These are phyloP conservation scores for Cordyceps pruinosa DNA, from an alignment of 2,329 filamentous ascomycete species.

Conservation along the genomic window DNA sequence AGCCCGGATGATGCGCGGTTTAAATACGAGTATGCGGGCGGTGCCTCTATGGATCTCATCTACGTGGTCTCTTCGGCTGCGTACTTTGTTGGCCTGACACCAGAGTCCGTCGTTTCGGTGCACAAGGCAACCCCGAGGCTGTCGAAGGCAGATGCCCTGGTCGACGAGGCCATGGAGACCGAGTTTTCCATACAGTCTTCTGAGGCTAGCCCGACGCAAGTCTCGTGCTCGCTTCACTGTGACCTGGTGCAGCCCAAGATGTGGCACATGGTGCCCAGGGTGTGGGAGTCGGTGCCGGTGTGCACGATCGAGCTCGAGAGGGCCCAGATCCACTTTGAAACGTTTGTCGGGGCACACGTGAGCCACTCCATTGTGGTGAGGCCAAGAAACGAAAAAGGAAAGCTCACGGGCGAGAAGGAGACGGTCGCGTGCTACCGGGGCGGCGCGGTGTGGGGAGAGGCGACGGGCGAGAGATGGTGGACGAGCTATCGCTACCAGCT, in stretches of 20 bases:
- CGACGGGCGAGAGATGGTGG: constrained; percentile 5
- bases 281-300: constrained; percentile 1
- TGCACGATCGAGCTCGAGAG: neutral
- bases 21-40: constrained; percentile 7
- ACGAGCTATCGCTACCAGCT: constrained; percentile 3
- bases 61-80: constrained; percentile 5
- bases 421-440: neutral
- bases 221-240: neutral
- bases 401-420: neutral
- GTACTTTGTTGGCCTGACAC: neutral
- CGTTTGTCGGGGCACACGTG: neutral
- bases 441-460: neutral
- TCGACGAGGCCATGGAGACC: constrained; percentile 8
- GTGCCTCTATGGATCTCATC: constrained; percentile 10
- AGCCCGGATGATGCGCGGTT: neutral
- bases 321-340: neutral
- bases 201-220: neutral
- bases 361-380: neutral
- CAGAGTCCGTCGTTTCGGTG: neutral
- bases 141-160: neutral
- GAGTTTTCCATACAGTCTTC: neutral
- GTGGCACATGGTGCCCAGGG: neutral
- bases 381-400: neutral
- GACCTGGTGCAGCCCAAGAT: constrained; percentile 4
- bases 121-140: neutral